Evolutionary conservation across 1,284 basidiomycete genomes (phyloP).

Genomic region (Ustilago shanxiensis): DNA sequence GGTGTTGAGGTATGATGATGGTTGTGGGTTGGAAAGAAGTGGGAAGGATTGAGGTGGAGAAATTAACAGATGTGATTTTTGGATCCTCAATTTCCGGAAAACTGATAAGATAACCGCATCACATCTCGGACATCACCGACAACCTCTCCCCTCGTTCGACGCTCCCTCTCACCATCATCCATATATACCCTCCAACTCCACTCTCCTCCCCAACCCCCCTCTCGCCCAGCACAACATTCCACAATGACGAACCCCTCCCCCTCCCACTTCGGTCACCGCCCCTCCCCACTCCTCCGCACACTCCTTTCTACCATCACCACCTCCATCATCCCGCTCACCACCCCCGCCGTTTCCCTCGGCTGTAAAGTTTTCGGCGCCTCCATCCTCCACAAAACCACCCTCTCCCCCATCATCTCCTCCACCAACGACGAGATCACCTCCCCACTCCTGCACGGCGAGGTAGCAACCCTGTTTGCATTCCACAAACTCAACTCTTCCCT

Average conservation of each 20-base stretch:
- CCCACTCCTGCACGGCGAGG: conserved; percentile 27
- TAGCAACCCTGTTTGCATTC: conserved; percentile 19
- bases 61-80: not conserved
- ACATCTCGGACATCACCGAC: not conserved
- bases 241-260: not conserved
- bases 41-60: too few species aligned
- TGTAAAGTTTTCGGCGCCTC: conserved; percentile 46
- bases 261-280: conserved; percentile 9
- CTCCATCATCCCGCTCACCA: conserved; percentile 32
- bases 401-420: conserved; percentile 1
- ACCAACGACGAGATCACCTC: conserved; percentile 43
- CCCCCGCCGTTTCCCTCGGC: conserved; percentile 4
- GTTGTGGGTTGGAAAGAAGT: too few species aligned
- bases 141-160: too few species aligned
- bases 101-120: conserved; percentile 29
- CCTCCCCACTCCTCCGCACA: not conserved
- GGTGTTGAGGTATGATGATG: too few species aligned
- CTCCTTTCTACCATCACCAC: conserved; percentile 13
- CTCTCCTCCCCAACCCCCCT: not conserved
- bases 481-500: not conserved
- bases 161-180: too few species aligned
- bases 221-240: too few species aligned
- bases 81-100: not conserved
- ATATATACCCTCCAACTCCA: too few species aligned
- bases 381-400: conserved; percentile 23